Evolutionary conservation across 2,329 filamentous ascomycete species (phyloP), one percentile per base, ranked within the genome.

Genomic region (Acrodontium crateriforme): DNA sequence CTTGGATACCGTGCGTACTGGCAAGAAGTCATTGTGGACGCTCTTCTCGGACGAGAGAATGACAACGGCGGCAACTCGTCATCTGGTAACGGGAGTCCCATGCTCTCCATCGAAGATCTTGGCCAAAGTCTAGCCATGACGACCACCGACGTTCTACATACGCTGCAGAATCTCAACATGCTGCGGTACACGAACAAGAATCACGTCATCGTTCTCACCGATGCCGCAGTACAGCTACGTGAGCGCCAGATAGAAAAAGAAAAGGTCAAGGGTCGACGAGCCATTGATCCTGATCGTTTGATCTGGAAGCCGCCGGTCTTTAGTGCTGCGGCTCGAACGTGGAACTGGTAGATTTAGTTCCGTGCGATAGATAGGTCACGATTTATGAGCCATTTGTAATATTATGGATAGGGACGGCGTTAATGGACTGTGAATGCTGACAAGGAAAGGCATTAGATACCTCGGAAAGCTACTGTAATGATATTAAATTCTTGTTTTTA

Each of bases 261-360:
- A 29, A 91, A 83, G 58, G 72, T 80, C 40, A 84, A 78, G 56
- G 51, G 71, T 29, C 77, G 76, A 53, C 68, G 78, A 30, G 59
- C 69, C 24, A 85, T 98, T 39, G 79, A 92, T 36, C 67, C 85
- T 0, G 68, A 72, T 12, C 69, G 71, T 45, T 73, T 98, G 32
- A 78, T 84, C 46, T 98, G 89, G 89, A 95, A 92, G 55, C 87
- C 89, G 8, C 89, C 89, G 0, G 80, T 94, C 0, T 95, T 95
- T 49, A 85, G 78, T 15, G 85, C 87, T 1, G 81, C 79, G 9
- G 81, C 74, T 42, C 69, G 87, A 44, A 95, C 87, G 9, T 95
- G 89, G 89, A 91, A 85, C 36, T 95, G 87, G 87, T 94, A 48
- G 49, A 19, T n/a, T n/a, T n/a, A n/a, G n/a, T n/a, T n/a, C n/a